A percentile compares a stretch with the other conserved stretches of the same genome.
These are phyloP conservation scores for Cryptococcus sp. DNA, from an alignment of 1,284 basidiomycete species.

Conservation along the genomic window DNA sequence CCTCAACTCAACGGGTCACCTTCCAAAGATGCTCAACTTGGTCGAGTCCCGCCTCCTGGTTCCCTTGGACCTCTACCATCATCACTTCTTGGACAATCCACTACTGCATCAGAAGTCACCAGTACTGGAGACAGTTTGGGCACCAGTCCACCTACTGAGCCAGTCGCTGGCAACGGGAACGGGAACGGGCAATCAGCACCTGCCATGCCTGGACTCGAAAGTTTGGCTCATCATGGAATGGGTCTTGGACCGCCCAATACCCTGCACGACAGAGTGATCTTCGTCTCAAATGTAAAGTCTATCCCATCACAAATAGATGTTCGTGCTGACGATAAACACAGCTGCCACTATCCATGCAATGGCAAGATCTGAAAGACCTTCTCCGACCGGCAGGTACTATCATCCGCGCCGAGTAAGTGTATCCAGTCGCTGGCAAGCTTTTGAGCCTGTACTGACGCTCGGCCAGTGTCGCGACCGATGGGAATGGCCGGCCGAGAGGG, in stretches of 20 bases:
- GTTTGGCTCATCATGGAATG: slow-evolving; percentile 37
- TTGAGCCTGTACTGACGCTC: neutral
- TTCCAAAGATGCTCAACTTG: neutral
- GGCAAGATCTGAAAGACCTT: slow-evolving; percentile 95
- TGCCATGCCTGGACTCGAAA: slow-evolving; percentile 33
- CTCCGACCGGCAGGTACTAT: slow-evolving; percentile 86
- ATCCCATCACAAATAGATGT: neutral
- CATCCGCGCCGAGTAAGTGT: slow-evolving; percentile 68
- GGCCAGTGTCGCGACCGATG: slow-evolving; percentile 69
- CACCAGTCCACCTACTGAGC: slow-evolving; percentile 6
- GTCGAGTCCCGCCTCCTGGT: slow-evolving; percentile 28
- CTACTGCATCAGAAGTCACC: neutral
- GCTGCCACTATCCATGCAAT: slow-evolving; percentile 95
- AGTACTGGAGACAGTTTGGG: neutral
- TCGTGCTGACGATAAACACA: slow-evolving; percentile 46
- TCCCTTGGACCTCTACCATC: slow-evolving; percentile 31
- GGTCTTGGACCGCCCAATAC: slow-evolving; percentile 43
- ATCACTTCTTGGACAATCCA: slow-evolving; percentile 15
- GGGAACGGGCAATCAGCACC: neutral
- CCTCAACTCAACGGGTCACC: slow-evolving; percentile 7
- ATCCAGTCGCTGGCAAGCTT: neutral
- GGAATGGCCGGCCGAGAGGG: slow-evolving; percentile 79
- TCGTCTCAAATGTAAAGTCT: slow-evolving; percentile 62
- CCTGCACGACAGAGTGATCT: slow-evolving; percentile 61
- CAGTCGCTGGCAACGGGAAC: neutral